Percentiles rank a stretch among this genome's conserved stretches.
These are phyloP conservation scores for Clausena lansium DNA, from an alignment of 345 rosid species.

Conservation along the genomic window DNA sequence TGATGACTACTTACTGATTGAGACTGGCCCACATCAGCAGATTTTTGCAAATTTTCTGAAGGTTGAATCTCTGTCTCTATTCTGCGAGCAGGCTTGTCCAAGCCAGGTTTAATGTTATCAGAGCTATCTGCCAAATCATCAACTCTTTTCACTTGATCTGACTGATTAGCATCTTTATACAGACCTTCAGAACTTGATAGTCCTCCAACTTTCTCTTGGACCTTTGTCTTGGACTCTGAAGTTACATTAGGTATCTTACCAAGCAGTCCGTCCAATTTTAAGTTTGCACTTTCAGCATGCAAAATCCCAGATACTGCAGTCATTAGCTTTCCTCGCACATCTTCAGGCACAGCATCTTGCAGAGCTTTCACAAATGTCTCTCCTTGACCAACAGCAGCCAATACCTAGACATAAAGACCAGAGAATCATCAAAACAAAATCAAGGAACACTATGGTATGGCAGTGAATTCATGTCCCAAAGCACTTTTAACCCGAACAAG, in stretches of 20 bases:
- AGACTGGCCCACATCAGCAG: constrained; percentile 36
- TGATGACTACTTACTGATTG: constrained; percentile 29
- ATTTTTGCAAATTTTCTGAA: constrained; percentile 36
- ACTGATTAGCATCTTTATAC: constrained; percentile 33
- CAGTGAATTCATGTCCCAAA: not conserved
- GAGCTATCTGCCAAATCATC: constrained; percentile 40
- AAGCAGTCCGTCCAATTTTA: constrained; percentile 48
- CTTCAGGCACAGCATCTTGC: constrained; percentile 94
- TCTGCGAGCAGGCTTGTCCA: constrained; percentile 35
- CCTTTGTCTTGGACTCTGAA: constrained; percentile 32
- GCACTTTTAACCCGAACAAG: constrained; percentile 7
- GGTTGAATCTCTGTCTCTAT: constrained; percentile 36
- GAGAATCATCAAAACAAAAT: constrained; percentile 18
- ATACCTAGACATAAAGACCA: constrained; percentile 56
- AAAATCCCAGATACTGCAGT: constrained; percentile 60
- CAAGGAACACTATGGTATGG: constrained; percentile 10
- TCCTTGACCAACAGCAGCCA: constrained; percentile 85
- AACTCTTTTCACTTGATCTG: constrained; percentile 40
- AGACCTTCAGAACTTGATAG: constrained; percentile 30
- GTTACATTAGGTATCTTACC: constrained; percentile 42
- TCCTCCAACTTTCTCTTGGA: constrained; percentile 39
- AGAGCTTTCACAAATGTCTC: constrained; percentile 79
- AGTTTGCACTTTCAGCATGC: constrained; percentile 46
- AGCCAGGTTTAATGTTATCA: constrained; percentile 26
- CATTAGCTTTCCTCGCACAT: constrained; percentile 82